Conservation (phyloP, 768 basidiomycete species). For the Auricularia auricula-judae region DNA sequence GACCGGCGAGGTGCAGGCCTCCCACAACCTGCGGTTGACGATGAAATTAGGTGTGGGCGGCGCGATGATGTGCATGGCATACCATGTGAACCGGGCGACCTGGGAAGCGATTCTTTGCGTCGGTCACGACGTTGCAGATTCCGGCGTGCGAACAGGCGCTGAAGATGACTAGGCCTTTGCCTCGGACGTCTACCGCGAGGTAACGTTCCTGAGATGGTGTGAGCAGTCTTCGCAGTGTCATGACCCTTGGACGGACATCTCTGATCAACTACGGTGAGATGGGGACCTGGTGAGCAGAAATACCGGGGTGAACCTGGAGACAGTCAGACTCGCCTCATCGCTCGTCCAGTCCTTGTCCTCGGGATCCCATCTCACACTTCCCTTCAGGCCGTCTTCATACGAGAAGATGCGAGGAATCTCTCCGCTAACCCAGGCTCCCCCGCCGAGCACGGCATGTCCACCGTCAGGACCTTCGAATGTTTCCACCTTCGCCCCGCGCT, state of each 20-base stretch:
- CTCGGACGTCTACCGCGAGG: slow-evolving; percentile 62
- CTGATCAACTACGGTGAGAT: neutral
- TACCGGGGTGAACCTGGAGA: too few relatives aligned
- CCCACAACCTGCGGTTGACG: slow-evolving; percentile 49
- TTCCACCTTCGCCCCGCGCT: slow-evolving; percentile 44
- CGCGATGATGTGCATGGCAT: neutral
- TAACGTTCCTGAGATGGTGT: slow-evolving; percentile 81
- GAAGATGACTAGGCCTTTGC: slow-evolving; percentile 73
- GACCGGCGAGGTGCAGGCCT: slow-evolving; percentile 71
- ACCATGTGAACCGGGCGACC: slow-evolving; percentile 68
- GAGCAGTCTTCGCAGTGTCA: neutral
- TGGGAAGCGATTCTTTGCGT: slow-evolving; percentile 49
- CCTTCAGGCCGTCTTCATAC: slow-evolving; percentile 58
- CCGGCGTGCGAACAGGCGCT: slow-evolving; percentile 79
- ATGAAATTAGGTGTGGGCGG: neutral
- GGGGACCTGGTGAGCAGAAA: too few relatives aligned
- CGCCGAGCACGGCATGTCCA: slow-evolving; percentile 55
- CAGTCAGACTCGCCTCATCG: slow-evolving; percentile 36
- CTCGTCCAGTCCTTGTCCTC: slow-evolving; percentile 31
- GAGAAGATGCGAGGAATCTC: slow-evolving; percentile 62
- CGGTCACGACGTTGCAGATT: slow-evolving; percentile 71
- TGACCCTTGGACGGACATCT: neutral
- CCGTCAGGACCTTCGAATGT: slow-evolving; percentile 27
- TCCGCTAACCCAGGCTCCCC: slow-evolving; percentile 66
- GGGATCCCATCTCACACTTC: slow-evolving; percentile 51